Evolutionary conservation across 1,284 basidiomycete genomes (phyloP).

Genomic region (Trametes pubescens): DNA sequence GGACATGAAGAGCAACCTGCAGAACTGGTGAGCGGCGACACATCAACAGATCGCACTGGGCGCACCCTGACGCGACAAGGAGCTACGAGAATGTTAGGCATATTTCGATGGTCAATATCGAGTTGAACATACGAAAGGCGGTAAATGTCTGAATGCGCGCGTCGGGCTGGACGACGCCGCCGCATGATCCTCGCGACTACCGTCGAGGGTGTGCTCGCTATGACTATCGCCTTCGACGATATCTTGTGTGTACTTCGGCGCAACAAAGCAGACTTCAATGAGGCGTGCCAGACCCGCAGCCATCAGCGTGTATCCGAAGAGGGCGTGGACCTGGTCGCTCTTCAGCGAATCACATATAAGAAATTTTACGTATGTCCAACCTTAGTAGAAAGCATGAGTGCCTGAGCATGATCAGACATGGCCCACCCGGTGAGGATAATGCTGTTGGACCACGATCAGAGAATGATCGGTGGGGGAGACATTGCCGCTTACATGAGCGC

Average conservation of each 20-base stretch:
- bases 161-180: conserved; percentile 49
- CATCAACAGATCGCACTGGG: background rate
- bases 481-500: conserved; percentile 71
- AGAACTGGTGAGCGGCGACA: background rate
- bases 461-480: no score
- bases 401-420: conserved; percentile 92
- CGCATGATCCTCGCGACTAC: conserved; percentile 36
- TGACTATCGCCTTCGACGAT: conserved; percentile 54
- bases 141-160: conserved; percentile 82
- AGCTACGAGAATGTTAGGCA: conserved; percentile 53
- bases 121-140: conserved; percentile 77
- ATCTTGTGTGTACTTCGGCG: conserved; percentile 46
- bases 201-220: conserved; percentile 73
- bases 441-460: conserved; percentile 47
- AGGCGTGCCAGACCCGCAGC: conserved; percentile 85
- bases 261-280: conserved; percentile 87
- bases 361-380: conserved; percentile 45
- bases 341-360: background rate
- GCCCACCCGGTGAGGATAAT: conserved; percentile 94
- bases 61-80: conserved; percentile 68
- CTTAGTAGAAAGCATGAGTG: conserved; percentile 84
- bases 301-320: conserved; percentile 90
- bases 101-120: background rate
- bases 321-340: conserved; percentile 74
- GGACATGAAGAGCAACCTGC: conserved; percentile 84